Evolutionary conservation across 805 yeast species (phyloP).

Genomic region (Ascoidea tarda): DNA sequence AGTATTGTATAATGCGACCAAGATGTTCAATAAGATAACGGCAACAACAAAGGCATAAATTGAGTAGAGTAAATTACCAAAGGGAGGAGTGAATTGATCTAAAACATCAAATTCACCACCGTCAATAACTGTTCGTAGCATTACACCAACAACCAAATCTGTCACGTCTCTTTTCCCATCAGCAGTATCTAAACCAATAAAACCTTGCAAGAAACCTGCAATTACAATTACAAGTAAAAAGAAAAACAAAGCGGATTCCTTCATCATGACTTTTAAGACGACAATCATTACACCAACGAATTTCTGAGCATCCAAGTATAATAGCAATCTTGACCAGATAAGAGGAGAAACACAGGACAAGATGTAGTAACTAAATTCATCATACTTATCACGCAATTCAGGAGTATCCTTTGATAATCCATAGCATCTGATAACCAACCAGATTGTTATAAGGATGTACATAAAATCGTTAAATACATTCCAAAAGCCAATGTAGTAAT

Average conservation of each 20-base stretch:
- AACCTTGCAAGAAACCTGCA: constrained; percentile 76
- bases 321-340: constrained; percentile 69
- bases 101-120: constrained; percentile 61
- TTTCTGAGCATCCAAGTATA: constrained; percentile 64
- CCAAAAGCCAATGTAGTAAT: constrained; percentile 61
- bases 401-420: constrained; percentile 4
- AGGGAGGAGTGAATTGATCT: constrained; percentile 68
- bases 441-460: constrained; percentile 37
- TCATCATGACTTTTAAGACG: constrained; percentile 74
- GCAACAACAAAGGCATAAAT: constrained; percentile 62
- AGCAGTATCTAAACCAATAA: constrained; percentile 74
- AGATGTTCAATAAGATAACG: constrained; percentile 65
- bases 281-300: constrained; percentile 87
- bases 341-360: constrained; percentile 75
- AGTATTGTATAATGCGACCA: constrained; percentile 74
- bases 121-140: constrained; percentile 62
- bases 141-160: constrained; percentile 40
- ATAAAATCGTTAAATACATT: constrained; percentile 62
- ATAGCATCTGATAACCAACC: constrained; percentile 38
- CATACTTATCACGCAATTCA: neutral
- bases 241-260: constrained; percentile 74
- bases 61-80: constrained; percentile 69
- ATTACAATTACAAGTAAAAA: constrained; percentile 56
- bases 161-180: constrained; percentile 78
- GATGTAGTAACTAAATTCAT: constrained; percentile 50